Evolutionary conservation across 352 stramenopile species (phyloP).

Genomic region (Pythium periplocum): DNA sequence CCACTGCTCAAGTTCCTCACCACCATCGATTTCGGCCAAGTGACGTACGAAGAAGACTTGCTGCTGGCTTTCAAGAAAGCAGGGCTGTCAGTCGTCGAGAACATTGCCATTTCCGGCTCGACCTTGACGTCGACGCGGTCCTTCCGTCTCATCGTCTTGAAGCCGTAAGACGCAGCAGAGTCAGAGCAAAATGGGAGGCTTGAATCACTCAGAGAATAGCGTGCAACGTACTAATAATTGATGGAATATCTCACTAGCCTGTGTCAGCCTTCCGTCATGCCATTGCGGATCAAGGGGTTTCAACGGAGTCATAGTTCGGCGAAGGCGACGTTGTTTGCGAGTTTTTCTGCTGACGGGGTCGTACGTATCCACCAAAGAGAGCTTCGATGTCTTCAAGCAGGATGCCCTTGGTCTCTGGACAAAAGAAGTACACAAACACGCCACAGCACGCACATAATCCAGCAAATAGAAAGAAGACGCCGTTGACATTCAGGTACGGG

Average conservation of each 20-base stretch:
- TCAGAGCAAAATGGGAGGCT: no score
- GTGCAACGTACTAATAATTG: no score
- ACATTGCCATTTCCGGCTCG: constrained; percentile 55
- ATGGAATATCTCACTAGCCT: no score
- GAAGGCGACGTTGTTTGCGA: constrained; percentile 7
- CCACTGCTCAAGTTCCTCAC: constrained; percentile 90
- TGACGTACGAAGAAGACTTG: constrained; percentile 83
- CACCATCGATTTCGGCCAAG: constrained; percentile 90
- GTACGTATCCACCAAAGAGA: constrained; percentile 17
- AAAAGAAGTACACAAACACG: constrained; percentile 33
- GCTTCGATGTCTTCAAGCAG: constrained; percentile 35
- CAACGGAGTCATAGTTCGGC: constrained; percentile 13
- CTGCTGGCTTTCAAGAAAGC: constrained; percentile 61
- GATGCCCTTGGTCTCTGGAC: constrained; percentile 33
- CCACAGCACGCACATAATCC: constrained; percentile 25
- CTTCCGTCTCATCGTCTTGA: constrained; percentile 59
- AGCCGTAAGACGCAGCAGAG: constrained; percentile 14
- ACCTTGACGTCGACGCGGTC: constrained; percentile 53
- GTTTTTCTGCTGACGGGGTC: background rate
- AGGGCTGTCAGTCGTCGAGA: constrained; percentile 42
- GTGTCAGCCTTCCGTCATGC: no score
- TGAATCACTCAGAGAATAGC: no score
- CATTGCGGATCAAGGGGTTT: constrained; percentile 7
- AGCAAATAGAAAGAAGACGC: constrained; percentile 52
- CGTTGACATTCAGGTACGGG: constrained; percentile 35